Base-by-base conservation (phyloP, 1,284 basidiomycete genomes). In the Microbotryum silenes-acaulis region DNA sequence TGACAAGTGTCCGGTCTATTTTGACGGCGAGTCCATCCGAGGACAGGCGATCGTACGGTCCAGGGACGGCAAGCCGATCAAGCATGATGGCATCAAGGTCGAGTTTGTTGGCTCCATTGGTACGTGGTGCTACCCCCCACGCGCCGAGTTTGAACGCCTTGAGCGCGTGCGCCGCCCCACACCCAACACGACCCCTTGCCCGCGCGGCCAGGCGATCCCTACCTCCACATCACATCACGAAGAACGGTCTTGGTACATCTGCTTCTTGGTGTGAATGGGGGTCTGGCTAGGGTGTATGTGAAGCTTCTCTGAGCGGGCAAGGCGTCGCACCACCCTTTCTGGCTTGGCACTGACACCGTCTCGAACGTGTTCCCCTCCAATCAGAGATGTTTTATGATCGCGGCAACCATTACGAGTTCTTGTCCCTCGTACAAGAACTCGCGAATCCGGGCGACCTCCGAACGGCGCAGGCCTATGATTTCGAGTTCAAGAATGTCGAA, bases 401-500 rank as follows among this genome's bases (percentile, higher is more conserved):
- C 42, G 92, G 93, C 16, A 96, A 97, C 73, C 94, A 97, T 74
- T 92, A 97, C 76, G 94, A 98, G 74, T 98, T 98, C 75, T 81
- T 97, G 18, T 96, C 94, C 16, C 78, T 97, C 65, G 89, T 90
- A 1, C 92, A 97, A 77, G 92, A 97, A 73, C 81, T 97, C 16
- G 91, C 93, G 0, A 86, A 88, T 0, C 91, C 92, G 9, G 92
- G 91, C 45, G 94, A 98, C 73, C 86, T 97, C 84, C 83, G 92
- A 54, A 87, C 91, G 71, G 91, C 91, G 0, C 91, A 97, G 77
- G 90, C 91, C 20, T 94, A 87, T 72, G 91, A 97, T 59, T 98
- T 98, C 77, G 82, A 85, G 70, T 98, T 98, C 83, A 97, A 97
- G 81, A 97, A 96, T 72, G 90, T 98, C 54, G 96, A 98, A 82